A percentile compares a stretch with the other conserved stretches of the same genome.
Evolutionary conservation across 2,329 filamentous ascomycete genomes (phyloP).

Genomic region (Pyricularia grisea): DNA sequence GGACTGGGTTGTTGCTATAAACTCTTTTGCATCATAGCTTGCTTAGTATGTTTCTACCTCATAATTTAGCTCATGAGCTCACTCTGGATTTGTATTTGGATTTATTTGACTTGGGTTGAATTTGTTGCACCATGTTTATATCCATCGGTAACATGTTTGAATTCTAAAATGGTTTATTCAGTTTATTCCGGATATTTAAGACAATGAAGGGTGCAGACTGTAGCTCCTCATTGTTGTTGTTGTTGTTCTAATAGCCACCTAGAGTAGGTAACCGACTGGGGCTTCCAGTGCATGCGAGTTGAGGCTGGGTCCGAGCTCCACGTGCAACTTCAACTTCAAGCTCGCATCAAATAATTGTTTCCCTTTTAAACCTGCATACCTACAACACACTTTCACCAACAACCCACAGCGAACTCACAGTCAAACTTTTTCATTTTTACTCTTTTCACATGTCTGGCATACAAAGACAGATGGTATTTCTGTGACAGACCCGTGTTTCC

Average conservation of each 20-base stretch:
- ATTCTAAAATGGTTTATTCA: background rate
- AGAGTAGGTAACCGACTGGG: background rate
- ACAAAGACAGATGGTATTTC: background rate
- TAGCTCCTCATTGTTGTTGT: background rate
- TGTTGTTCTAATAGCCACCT: background rate
- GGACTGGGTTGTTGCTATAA: background rate
- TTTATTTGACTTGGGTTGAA: too few species aligned
- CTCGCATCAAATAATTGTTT: background rate
- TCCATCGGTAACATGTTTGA: background rate
- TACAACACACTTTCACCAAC: background rate
- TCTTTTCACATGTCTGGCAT: background rate
- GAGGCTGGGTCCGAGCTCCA: conserved; percentile 4
- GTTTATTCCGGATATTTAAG: background rate
- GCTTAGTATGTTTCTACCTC: too few species aligned
- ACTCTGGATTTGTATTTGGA: too few species aligned
- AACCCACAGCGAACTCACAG: background rate
- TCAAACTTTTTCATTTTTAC: background rate
- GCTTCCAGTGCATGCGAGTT: background rate
- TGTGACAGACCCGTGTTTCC: background rate
- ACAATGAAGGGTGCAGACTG: background rate
- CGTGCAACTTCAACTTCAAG: background rate
- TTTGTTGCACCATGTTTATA: too few species aligned
- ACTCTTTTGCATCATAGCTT: background rate
- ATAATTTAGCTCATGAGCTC: too few species aligned
- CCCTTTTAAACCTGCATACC: background rate